These are phyloP conservation scores for Cryptococcus depauperatus DNA, from an alignment of 1,284 basidiomycete species.

Conservation along the genomic window DNA sequence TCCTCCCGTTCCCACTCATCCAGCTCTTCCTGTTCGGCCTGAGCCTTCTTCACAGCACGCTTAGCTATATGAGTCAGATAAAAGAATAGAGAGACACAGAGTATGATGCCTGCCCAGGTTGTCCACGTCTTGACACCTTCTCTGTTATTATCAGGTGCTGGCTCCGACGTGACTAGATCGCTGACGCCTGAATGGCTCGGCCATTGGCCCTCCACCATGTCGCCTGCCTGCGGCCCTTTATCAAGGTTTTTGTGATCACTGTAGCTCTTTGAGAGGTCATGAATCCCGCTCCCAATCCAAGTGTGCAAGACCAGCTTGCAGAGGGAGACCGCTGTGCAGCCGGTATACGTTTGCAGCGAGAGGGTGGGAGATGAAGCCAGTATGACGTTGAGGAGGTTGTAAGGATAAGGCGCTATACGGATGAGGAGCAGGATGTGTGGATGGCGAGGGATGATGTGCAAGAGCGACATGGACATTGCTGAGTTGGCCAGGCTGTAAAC, in stretches of 20 bases:
- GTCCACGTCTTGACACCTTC: conserved; percentile 29
- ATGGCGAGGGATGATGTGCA: conserved; percentile 39
- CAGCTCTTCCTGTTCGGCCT: conserved; percentile 22
- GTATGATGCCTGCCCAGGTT: conserved; percentile 36
- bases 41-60: conserved; percentile 37
- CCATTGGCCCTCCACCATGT: conserved; percentile 4
- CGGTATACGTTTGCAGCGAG: conserved; percentile 46
- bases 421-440: conserved; percentile 49
- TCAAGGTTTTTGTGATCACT: background rate
- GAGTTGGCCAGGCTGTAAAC: conserved; percentile 29
- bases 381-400: conserved; percentile 51
- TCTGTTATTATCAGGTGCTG: conserved; percentile 14
- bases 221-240: background rate
- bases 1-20: conserved; percentile 11
- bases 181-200: conserved; percentile 3
- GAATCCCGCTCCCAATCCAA: conserved; percentile 37
- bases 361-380: conserved; percentile 48
- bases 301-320: conserved; percentile 47
- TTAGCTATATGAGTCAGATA: conserved; percentile 48
- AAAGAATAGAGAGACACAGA: conserved; percentile 48
- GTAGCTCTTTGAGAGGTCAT: conserved; percentile 27
- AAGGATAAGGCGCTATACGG: conserved; percentile 49
- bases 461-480: conserved; percentile 33
- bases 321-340: conserved; percentile 48
- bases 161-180: background rate